Conservation (phyloP, 2,329 filamentous ascomycete species). For the Verticillium albo-atrum region DNA sequence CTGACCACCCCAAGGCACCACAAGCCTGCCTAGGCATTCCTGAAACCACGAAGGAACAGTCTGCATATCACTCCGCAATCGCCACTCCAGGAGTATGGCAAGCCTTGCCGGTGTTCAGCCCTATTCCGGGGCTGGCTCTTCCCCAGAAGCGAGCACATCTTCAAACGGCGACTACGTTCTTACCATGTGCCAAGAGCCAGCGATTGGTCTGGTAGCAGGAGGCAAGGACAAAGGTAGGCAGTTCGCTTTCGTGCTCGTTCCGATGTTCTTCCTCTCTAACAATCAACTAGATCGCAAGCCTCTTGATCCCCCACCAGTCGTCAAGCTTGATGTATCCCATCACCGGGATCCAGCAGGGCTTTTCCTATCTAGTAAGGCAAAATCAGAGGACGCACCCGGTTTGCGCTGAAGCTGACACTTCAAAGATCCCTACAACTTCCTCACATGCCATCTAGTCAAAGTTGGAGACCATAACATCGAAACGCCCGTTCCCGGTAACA, state of each 20-base stretch:
- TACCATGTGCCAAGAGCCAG: neutral
- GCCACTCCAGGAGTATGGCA: neutral
- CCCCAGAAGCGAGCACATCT: neutral
- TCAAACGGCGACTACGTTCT: neutral
- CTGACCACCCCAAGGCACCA: too few species aligned
- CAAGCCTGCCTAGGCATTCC: too few species aligned
- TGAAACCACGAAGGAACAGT: too few species aligned
- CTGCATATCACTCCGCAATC: neutral
- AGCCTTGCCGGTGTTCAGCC: neutral
- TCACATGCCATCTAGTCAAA: slow-evolving; percentile 38
- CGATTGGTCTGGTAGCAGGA: neutral
- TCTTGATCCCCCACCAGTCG: slow-evolving; percentile 80
- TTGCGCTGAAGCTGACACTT: neutral
- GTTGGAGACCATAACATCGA: slow-evolving; percentile 25
- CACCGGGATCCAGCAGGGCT: slow-evolving; percentile 33
- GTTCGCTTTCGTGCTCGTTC: neutral
- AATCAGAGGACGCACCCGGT: neutral
- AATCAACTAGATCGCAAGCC: slow-evolving; percentile 66
- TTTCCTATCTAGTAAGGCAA: slow-evolving; percentile 50
- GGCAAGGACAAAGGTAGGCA: neutral
- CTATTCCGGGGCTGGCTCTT: neutral
- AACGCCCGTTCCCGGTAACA: slow-evolving; percentile 31
- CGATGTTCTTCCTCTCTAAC: neutral
- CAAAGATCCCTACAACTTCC: slow-evolving; percentile 43
- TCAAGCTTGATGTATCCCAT: slow-evolving; percentile 58